Conservation (phyloP, 208 protist species). For the Wallacemonas sp. region DNA sequence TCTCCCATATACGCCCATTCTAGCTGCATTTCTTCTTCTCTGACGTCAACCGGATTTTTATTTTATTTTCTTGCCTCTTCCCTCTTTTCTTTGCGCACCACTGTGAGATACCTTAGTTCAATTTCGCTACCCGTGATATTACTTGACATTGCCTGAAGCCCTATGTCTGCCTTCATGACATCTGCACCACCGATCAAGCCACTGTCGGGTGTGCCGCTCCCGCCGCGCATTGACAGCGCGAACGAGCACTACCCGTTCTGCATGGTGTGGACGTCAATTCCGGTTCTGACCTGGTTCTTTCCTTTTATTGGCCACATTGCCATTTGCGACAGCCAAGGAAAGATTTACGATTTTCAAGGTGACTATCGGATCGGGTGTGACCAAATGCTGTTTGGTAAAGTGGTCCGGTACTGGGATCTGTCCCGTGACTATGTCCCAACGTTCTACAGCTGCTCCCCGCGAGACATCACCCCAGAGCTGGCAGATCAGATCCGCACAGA, state of each 20-base stretch:
- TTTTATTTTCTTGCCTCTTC: not conserved
- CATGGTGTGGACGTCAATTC: slow-evolving; percentile 91
- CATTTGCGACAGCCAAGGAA: slow-evolving; percentile 83
- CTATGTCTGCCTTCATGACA: not conserved
- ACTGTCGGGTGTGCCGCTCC: slow-evolving; percentile 20
- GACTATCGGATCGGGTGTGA: slow-evolving; percentile 80
- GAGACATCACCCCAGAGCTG: slow-evolving; percentile 13
- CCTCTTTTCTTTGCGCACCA: not conserved
- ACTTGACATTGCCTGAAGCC: not conserved
- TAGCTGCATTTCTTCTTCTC: too few relatives aligned
- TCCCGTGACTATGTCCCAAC: slow-evolving; percentile 55
- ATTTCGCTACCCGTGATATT: not conserved
- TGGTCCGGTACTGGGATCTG: slow-evolving; percentile 82
- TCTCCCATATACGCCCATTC: too few relatives aligned
- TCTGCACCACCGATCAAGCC: slow-evolving; percentile 7
- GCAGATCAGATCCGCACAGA: slow-evolving; percentile 26
- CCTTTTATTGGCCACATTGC: slow-evolving; percentile 92
- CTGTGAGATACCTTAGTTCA: too few relatives aligned
- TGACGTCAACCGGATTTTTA: too few relatives aligned
- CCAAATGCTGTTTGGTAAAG: slow-evolving; percentile 87
- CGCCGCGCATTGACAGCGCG: slow-evolving; percentile 48
- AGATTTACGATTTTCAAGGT: slow-evolving; percentile 92
- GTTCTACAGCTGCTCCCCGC: slow-evolving; percentile 33
- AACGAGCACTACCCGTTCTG: slow-evolving; percentile 90
- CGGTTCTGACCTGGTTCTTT: slow-evolving; percentile 85